These are phyloP conservation scores for Aegilops longissima DNA, from an alignment of 176 grass and related monocot genomes.

Conservation along the genomic window DNA sequence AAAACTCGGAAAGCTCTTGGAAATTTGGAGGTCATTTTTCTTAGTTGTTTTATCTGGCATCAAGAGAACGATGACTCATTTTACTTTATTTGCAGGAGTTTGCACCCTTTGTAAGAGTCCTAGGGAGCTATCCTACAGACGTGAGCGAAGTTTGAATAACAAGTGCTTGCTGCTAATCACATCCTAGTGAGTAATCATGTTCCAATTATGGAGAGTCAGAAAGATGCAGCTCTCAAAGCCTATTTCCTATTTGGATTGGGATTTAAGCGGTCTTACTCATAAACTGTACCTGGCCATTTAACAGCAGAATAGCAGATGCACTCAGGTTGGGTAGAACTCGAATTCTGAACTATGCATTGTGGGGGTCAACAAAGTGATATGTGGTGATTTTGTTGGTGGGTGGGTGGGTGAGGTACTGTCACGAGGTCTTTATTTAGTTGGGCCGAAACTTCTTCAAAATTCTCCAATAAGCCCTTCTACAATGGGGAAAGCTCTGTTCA, in stretches of 20 bases:
- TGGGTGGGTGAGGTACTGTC: no score
- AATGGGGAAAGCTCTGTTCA: neutral
- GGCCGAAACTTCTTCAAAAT: neutral
- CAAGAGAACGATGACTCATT: slow-evolving; percentile 4
- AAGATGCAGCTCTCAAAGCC: neutral
- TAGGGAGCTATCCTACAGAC: slow-evolving; percentile 81
- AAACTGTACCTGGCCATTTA: neutral
- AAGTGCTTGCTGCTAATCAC: slow-evolving; percentile 22
- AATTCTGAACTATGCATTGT: neutral
- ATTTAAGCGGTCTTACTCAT: neutral
- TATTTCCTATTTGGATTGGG: neutral
- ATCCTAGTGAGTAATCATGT: slow-evolving; percentile 31
- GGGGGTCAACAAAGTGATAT: neutral
- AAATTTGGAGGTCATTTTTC: slow-evolving; percentile 69
- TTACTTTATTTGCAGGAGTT: slow-evolving; percentile 71
- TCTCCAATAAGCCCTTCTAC: neutral
- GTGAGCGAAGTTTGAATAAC: slow-evolving; percentile 50
- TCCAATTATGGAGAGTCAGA: neutral
- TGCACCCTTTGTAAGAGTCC: slow-evolving; percentile 70
- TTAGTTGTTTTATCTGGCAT: slow-evolving; percentile 21
- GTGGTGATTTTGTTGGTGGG: no score
- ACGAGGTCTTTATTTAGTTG: no score
- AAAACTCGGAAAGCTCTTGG: slow-evolving; percentile 82
- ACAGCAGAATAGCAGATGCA: neutral
- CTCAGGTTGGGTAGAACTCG: neutral